Conservation (phyloP, 1,284 basidiomycete genomes). For the Ceratobasidium sp. region DNA sequence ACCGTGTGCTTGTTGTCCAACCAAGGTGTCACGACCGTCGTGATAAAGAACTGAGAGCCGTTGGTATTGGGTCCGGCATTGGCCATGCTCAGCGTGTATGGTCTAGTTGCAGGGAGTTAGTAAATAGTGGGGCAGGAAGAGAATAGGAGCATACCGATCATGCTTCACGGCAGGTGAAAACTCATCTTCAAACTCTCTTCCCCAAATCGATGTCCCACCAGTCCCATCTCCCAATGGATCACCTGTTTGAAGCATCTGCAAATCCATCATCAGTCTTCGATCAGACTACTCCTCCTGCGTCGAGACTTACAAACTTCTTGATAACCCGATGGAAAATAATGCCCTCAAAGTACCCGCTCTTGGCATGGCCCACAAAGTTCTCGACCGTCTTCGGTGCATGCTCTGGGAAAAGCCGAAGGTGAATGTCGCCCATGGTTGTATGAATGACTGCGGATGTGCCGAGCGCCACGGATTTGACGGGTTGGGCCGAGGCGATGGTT, state of each 20-base stretch:
- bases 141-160: conserved; percentile 69
- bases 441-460: conserved; percentile 89
- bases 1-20: conserved; percentile 97
- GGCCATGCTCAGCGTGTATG: conserved; percentile 99
- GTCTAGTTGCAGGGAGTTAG: conserved; percentile 58
- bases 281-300: no score
- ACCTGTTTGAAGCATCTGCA: conserved; percentile 94
- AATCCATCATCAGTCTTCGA: no score
- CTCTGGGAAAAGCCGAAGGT: conserved; percentile 88
- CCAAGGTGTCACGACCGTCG: conserved; percentile 95
- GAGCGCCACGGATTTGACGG: conserved; percentile 64
- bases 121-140: not conserved
- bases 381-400: conserved; percentile 95
- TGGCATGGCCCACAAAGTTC: conserved; percentile 96
- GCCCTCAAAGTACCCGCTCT: conserved; percentile 92
- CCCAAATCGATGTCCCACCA: conserved; percentile 97
- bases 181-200: conserved; percentile 94
- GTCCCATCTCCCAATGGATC: conserved; percentile 98
- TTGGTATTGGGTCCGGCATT: conserved; percentile 96
- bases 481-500: conserved; percentile 78
- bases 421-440: conserved; percentile 95
- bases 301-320: conserved; percentile 86
- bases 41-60: conserved; percentile 98
- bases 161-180: conserved; percentile 90
- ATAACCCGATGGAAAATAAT: conserved; percentile 98